Evolutionary conservation across 2,329 filamentous ascomycete genomes (phyloP), one percentile per base, ranked within the genome.

Genomic region (Cercospora janseana): DNA sequence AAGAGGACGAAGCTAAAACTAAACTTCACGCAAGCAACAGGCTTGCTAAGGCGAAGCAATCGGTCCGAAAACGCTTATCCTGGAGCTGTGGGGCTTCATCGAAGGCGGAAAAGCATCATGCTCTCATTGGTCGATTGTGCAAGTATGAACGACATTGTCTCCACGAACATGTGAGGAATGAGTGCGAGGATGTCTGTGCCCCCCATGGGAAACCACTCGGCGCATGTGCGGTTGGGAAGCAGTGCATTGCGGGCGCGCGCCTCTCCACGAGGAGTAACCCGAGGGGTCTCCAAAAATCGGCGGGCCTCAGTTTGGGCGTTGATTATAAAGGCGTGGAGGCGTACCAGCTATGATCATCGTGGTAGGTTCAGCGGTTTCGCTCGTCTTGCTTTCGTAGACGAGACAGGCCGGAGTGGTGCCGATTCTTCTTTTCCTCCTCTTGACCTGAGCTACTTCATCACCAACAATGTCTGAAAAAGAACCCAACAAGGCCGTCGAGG

Each of bases 381-480:
- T 21, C 10, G 20, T 32, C 12, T 21, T 12, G 12, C 2, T 13
- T 15, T 24, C 35, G n/a, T 23, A 18, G 6, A 13, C 18, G 2
- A 12, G 34, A 23, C 21, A 21, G 34, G 7, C 21, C 9, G 2
- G 13, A n/a, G n/a, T n/a, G n/a, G n/a, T n/a, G n/a, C n/a, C n/a
- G n/a, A n/a, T n/a, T n/a, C n/a, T n/a, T n/a, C n/a, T n/a, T n/a
- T n/a, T 23, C 18, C 16, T 6, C 10, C 20, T 37, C 18, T 37
- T 4, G 2, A n/a, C 8, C 34, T 6, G 18, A 20, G 10, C 18
- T 37, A n/a, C n/a, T n/a, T n/a, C 13, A 16, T 4, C 27, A 28
- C 40, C 37, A 23, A 48, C 28, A 49, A 60, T 60, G 54, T 49
- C 57, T 37, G 57, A 55, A 28, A 58, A 60, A 49, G 55, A 56